Percentiles rank a stretch among this genome's conserved stretches.
Conservation (phyloP, 208 protist genomes). For the Vickermania spadyakhi region DNA sequence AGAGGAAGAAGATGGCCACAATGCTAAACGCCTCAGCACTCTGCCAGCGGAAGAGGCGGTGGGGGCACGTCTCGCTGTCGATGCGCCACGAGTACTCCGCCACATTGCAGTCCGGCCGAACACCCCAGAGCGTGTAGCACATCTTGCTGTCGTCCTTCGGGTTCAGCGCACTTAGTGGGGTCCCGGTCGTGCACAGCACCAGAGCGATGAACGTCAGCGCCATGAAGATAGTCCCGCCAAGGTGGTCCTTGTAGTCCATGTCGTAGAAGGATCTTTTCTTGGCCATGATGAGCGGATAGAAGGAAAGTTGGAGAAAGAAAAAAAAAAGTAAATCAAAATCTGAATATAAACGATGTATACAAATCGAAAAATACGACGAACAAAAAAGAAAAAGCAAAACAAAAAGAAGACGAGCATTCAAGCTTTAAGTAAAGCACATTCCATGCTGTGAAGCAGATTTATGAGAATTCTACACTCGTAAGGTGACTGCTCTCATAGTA, state of each 20-base stretch:
- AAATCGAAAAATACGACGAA: no score
- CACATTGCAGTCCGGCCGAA: constrained; percentile 25
- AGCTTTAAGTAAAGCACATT: no score
- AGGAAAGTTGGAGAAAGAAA: constrained; percentile 1
- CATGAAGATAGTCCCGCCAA: constrained; percentile 36
- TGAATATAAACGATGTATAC: constrained; percentile 8
- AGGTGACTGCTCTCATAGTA: no score
- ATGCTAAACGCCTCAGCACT: constrained; percentile 47
- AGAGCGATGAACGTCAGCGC: constrained; percentile 30
- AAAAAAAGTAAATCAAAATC: constrained; percentile 4
- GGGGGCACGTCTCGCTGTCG: constrained; percentile 26
- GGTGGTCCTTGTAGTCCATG: constrained; percentile 33
- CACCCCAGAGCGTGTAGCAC: constrained; percentile 58
- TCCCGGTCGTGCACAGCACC: constrained; percentile 29
- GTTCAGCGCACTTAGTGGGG: constrained; percentile 29
- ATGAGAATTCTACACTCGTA: no score
- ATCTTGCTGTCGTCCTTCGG: not conserved
- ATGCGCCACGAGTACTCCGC: constrained; percentile 34
- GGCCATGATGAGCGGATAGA: constrained; percentile 18
- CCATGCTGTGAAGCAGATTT: no score
- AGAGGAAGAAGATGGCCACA: constrained; percentile 30
- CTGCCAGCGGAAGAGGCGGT: constrained; percentile 28
- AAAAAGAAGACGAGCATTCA: constrained; percentile 1
- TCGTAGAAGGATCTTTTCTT: constrained; percentile 37
- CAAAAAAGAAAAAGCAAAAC: no score